These are phyloP conservation scores for Pyrenochaeta sp. DNA, from an alignment of 2,329 filamentous ascomycete species.

Conservation along the genomic window DNA sequence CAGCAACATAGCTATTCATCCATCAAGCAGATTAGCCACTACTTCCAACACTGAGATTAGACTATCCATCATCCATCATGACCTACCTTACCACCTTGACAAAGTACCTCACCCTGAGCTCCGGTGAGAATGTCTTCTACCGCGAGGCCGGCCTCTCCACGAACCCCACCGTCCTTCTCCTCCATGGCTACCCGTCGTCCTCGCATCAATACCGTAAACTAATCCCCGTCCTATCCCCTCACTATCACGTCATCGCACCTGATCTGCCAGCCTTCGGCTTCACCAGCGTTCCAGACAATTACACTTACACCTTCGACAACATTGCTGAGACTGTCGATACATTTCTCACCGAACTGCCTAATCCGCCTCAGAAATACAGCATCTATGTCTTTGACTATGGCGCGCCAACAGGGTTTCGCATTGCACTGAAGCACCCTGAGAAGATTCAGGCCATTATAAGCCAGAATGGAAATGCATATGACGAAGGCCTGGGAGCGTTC, in stretches of 20 bases:
- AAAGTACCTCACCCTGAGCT: conserved; percentile 24
- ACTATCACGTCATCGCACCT: conserved; percentile 62
- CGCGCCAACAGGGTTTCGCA: conserved; percentile 63
- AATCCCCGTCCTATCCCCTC: conserved; percentile 53
- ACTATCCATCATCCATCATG: conserved; percentile 10
- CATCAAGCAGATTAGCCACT: background rate
- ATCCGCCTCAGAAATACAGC: conserved; percentile 57
- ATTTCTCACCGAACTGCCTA: conserved; percentile 58
- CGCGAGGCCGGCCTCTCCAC: conserved; percentile 44
- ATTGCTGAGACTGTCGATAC: conserved; percentile 58
- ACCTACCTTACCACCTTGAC: conserved; percentile 22
- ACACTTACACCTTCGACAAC: conserved; percentile 64
- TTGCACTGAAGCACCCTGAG: conserved; percentile 60
- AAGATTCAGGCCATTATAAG: conserved; percentile 62
- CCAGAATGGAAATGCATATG: conserved; percentile 70
- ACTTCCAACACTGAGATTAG: background rate
- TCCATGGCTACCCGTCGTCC: conserved; percentile 59
- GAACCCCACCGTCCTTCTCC: conserved; percentile 54
- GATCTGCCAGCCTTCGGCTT: conserved; percentile 70
- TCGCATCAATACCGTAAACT: conserved; percentile 57
- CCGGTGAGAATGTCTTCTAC: conserved; percentile 50
- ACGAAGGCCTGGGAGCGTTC: conserved; percentile 61
- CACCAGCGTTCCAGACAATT: conserved; percentile 57
- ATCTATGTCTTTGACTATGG: conserved; percentile 72
- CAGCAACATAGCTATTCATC: background rate